These are phyloP conservation scores for Ceratobasidium sp. DNA, from an alignment of 1,284 basidiomycete genomes.

Conservation along the genomic window DNA sequence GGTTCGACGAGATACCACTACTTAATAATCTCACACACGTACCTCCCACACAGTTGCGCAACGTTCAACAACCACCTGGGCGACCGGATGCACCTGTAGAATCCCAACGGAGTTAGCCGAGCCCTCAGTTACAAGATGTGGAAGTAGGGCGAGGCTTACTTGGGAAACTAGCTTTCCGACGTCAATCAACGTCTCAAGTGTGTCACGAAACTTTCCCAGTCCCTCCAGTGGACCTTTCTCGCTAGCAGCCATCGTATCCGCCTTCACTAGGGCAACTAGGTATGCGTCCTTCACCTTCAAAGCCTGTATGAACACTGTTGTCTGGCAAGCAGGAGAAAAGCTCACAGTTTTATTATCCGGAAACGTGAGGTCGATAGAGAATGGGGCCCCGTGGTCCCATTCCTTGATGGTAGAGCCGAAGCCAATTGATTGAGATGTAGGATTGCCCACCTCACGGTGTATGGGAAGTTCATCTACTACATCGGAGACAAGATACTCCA, in stretches of 20 bases:
- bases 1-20: too few relatives aligned
- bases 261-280: background rate
- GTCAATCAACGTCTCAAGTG: background rate
- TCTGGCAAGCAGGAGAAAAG: too few relatives aligned
- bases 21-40: background rate
- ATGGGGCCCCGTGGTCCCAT: background rate
- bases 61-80: background rate
- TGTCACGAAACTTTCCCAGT: background rate
- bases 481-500: background rate
- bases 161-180: background rate
- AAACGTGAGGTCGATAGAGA: background rate
- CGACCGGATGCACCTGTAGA: slow-evolving; percentile 9
- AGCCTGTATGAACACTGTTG: background rate
- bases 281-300: slow-evolving; percentile 5
- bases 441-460: background rate
- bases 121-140: too few relatives aligned
- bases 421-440: background rate
- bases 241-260: background rate
- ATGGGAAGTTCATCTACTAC: background rate
- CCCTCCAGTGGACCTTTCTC: slow-evolving; percentile 2
- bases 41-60: slow-evolving; percentile 15
- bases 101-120: too few relatives aligned
- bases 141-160: background rate
- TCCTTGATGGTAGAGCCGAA: background rate
- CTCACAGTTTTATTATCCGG: background rate